phyloP scores from a whole-genome alignment of 257 asterid species.

The Penstemon davidsonii region DNA sequence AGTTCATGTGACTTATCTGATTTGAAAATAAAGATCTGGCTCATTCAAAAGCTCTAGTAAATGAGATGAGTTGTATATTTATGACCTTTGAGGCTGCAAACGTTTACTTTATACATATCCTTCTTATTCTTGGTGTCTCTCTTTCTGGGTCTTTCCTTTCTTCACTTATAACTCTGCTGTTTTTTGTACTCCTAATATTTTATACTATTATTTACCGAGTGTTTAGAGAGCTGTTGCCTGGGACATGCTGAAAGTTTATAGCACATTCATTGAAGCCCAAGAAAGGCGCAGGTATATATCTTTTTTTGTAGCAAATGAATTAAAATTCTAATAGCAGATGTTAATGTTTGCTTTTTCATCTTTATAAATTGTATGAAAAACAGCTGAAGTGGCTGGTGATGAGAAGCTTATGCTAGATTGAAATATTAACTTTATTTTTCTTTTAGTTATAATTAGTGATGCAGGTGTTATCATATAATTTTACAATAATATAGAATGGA shows the following conservation, averaged over 20 bases:
- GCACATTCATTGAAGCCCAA: slow-evolving; percentile 75
- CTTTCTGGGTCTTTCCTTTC: slow-evolving; percentile 22
- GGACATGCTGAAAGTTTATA: slow-evolving; percentile 95
- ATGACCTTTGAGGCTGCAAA: slow-evolving; percentile 17
- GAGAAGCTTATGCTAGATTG: slow-evolving; percentile 20
- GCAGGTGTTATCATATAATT: slow-evolving; percentile 9
- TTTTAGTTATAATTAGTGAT: slow-evolving; percentile 9
- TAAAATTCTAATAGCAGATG: neutral
- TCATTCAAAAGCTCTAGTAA: slow-evolving; percentile 8
- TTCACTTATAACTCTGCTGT: slow-evolving; percentile 7
- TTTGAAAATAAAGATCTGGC: neutral
- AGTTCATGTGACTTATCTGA: slow-evolving; percentile 13
- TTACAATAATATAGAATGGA: slow-evolving; percentile 2
- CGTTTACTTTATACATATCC: neutral
- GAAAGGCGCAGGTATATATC: slow-evolving; percentile 75
- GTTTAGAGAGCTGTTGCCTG: slow-evolving; percentile 92
- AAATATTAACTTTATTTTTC: neutral
- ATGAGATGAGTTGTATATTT: slow-evolving; percentile 10
- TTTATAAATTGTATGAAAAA: neutral
- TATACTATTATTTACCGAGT: slow-evolving; percentile 33
- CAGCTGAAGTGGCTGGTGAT: neutral
- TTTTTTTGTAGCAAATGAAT: slow-evolving; percentile 4
- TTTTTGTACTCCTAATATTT: slow-evolving; percentile 27
- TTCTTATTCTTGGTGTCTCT: neutral
- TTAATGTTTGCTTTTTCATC: slow-evolving; percentile 23